Conservation (phyloP, 2,329 filamentous ascomycete genomes). For the Exserohilum turcica region DNA sequence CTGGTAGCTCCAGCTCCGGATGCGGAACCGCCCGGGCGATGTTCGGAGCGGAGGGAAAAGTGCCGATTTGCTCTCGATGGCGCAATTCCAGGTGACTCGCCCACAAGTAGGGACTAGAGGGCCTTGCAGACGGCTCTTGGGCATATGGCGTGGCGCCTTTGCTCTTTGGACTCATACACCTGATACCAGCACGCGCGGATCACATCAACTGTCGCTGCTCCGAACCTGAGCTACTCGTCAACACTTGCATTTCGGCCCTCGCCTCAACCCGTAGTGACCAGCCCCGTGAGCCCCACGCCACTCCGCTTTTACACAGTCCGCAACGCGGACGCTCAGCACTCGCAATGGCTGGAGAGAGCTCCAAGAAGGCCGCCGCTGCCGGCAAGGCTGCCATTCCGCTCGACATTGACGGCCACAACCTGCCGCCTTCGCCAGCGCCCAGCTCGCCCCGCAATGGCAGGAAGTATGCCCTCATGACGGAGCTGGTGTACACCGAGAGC, state of each 20-base stretch:
- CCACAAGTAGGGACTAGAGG: slow-evolving; percentile 30
- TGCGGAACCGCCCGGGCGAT: slow-evolving; percentile 15
- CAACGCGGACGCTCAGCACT: slow-evolving; percentile 14
- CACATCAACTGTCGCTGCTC: background rate
- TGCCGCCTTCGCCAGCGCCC: slow-evolving; percentile 75
- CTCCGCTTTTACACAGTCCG: slow-evolving; percentile 17
- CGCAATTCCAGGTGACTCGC: slow-evolving; percentile 46
- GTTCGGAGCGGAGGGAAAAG: slow-evolving; percentile 29
- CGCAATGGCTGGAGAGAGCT: slow-evolving; percentile 42
- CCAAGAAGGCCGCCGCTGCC: slow-evolving; percentile 44
- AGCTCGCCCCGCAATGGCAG: slow-evolving; percentile 86
- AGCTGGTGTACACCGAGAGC: slow-evolving; percentile 93
- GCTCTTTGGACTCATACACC: slow-evolving; percentile 7
- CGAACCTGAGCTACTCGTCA: background rate
- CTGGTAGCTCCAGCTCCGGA: slow-evolving; percentile 10
- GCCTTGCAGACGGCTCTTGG: slow-evolving; percentile 29
- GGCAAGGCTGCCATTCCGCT: slow-evolving; percentile 49
- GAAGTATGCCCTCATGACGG: slow-evolving; percentile 92
- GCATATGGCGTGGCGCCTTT: slow-evolving; percentile 9
- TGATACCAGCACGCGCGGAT: background rate
- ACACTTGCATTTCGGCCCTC: slow-evolving; percentile 14
- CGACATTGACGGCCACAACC: slow-evolving; percentile 48
- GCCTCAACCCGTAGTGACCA: slow-evolving; percentile 25
- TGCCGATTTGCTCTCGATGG: slow-evolving; percentile 37
- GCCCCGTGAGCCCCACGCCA: slow-evolving; percentile 11